Evolutionary conservation across 2,329 filamentous ascomycete species (phyloP).

Genomic region (Didymella lethalis): DNA sequence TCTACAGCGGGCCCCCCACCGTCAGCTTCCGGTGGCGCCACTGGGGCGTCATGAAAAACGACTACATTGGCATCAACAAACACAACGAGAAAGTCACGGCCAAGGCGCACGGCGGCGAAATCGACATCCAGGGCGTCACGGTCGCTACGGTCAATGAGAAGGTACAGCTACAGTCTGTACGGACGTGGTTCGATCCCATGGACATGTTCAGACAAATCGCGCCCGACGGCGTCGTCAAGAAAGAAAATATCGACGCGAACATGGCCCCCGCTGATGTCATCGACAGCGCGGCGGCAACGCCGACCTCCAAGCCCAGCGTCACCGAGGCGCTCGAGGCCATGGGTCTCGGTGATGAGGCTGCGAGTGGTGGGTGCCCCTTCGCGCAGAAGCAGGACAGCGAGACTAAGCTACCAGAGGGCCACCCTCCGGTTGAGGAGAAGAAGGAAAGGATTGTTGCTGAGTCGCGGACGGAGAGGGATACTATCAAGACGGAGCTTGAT

Average conservation of each 20-base stretch:
- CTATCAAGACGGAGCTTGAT: constrained; percentile 19
- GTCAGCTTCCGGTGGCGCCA: constrained; percentile 72
- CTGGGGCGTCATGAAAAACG: constrained; percentile 72
- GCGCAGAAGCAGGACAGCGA: constrained; percentile 11
- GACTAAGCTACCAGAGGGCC: constrained; percentile 11
- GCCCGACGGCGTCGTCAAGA: constrained; percentile 58
- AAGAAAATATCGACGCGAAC: constrained; percentile 50
- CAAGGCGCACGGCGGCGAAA: constrained; percentile 66
- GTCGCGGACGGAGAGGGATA: constrained; percentile 8
- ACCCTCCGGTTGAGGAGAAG: constrained; percentile 14
- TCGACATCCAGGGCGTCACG: constrained; percentile 70
- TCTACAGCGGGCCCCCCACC: constrained; percentile 69
- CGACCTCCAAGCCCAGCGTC: constrained; percentile 17
- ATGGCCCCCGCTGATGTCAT: constrained; percentile 42
- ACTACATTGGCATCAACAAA: constrained; percentile 70
- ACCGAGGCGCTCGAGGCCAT: constrained; percentile 17
- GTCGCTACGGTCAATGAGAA: constrained; percentile 69
- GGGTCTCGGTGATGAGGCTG: constrained; percentile 6
- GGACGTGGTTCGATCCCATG: constrained; percentile 72
- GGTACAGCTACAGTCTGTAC: constrained; percentile 65
- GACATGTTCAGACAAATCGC: constrained; percentile 73
- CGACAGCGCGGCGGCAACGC: constrained; percentile 27
- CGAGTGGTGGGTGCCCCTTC: constrained; percentile 19
- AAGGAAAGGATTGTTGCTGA: constrained; percentile 10
- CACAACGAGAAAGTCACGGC: constrained; percentile 69